A percentile compares a stretch with the other conserved stretches of the same genome.
Evolutionary conservation across 345 rosid genomes (phyloP).

Genomic region (Boechera divaricarpa): DNA sequence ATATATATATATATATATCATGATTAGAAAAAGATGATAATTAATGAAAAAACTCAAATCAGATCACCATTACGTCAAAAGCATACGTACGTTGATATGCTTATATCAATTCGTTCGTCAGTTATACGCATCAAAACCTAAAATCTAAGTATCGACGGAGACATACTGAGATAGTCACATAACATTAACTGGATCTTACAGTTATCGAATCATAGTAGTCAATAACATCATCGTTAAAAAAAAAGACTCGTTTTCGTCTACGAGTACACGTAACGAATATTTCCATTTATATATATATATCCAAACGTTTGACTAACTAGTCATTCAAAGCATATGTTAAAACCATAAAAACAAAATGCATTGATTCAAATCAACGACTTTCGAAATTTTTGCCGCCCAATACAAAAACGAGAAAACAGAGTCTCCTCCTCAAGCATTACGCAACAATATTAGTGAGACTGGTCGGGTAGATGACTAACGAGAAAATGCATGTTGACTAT

Average conservation of each 20-base stretch:
- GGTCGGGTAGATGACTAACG: slow-evolving; percentile 47
- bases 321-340: slow-evolving; percentile 10
- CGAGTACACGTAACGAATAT: slow-evolving; percentile 22
- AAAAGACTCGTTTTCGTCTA: background rate
- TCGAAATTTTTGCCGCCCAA: slow-evolving; percentile 31
- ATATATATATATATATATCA: too few species aligned
- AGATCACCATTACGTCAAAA: background rate
- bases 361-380: slow-evolving; percentile 16
- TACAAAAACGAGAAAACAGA: slow-evolving; percentile 5
- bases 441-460: slow-evolving; percentile 27
- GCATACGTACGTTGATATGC: background rate
- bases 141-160: background rate
- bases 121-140: slow-evolving; percentile 7
- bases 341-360: background rate
- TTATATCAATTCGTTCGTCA: background rate
- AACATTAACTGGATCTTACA: background rate
- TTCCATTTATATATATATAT: background rate
- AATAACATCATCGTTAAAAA: slow-evolving; percentile 19
- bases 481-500: slow-evolving; percentile 42
- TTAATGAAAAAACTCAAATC: background rate
- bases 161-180: background rate
- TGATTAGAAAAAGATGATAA: background rate
- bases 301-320: slow-evolving; percentile 19
- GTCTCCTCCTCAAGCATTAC: background rate
- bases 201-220: slow-evolving; percentile 8